Conservation (phyloP, 805 yeast genomes). For the Maudiozyma saulgeensis region DNA sequence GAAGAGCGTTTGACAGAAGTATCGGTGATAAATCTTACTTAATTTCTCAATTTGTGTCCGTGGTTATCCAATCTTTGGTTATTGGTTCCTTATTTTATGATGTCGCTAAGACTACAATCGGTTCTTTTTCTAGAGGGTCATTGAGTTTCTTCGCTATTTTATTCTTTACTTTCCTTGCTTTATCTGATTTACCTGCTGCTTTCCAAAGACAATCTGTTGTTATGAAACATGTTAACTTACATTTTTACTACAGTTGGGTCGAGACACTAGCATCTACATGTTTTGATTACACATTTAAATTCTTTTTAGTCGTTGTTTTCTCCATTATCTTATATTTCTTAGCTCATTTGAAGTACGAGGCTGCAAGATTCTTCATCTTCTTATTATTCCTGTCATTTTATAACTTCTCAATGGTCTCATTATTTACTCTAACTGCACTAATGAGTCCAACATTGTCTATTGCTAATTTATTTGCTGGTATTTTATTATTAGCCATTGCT, state of each 20-base stretch:
- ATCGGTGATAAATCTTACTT: conserved; percentile 38
- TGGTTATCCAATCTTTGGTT: conserved; percentile 32
- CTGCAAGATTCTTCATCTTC: conserved; percentile 44
- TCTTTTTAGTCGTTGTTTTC: conserved; percentile 34
- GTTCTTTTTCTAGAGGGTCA: conserved; percentile 47
- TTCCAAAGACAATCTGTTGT: conserved; percentile 45
- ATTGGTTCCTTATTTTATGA: conserved; percentile 45
- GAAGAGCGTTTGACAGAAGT: conserved; percentile 37
- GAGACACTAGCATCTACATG: conserved; percentile 54
- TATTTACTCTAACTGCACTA: conserved; percentile 49
- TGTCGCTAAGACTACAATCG: conserved; percentile 33
- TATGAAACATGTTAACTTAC: conserved; percentile 54
- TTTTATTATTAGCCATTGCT: conserved; percentile 40
- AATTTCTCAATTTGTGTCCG: conserved; percentile 34
- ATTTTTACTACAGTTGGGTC: conserved; percentile 57
- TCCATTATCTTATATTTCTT: conserved; percentile 44
- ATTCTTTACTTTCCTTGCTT: conserved; percentile 48
- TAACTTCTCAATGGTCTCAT: conserved; percentile 38
- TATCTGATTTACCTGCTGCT: conserved; percentile 43
- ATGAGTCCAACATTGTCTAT: conserved; percentile 38
- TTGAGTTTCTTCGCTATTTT: conserved; percentile 42
- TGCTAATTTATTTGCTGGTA: conserved; percentile 56
- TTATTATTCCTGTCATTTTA: conserved; percentile 35
- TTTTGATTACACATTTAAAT: conserved; percentile 51
- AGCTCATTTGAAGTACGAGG: conserved; percentile 36